Conservation (phyloP, 2,329 filamentous ascomycete genomes). For the Dothideomycetes sp. region DNA sequence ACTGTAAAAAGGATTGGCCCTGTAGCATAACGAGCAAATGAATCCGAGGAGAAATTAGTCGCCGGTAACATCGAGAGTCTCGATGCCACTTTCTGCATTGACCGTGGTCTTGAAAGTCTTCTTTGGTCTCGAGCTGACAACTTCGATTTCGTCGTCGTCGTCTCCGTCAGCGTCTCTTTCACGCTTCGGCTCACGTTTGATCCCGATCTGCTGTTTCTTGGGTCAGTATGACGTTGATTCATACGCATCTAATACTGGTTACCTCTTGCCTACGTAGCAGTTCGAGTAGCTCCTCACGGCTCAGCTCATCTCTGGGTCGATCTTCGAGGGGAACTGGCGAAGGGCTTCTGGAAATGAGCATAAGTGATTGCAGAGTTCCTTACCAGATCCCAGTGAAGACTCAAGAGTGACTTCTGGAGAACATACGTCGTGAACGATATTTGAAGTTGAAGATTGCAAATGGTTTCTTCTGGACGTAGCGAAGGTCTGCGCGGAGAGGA, state of each 20-base stretch:
- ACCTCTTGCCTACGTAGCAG: constrained; percentile 13
- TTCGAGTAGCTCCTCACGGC: constrained; percentile 15
- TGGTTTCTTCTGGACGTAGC: constrained; percentile 22
- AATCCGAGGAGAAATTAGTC: background rate
- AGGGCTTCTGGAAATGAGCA: constrained; percentile 19
- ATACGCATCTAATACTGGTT: background rate
- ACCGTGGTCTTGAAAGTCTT: background rate
- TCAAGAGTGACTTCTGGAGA: constrained; percentile 15
- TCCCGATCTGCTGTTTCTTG: background rate
- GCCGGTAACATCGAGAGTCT: constrained; percentile 4
- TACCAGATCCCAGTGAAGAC: constrained; percentile 11
- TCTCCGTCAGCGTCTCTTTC: background rate
- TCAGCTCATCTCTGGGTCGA: constrained; percentile 14
- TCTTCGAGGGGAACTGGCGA: constrained; percentile 17
- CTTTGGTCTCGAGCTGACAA: background rate
- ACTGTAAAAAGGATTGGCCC: background rate
- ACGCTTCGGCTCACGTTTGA: constrained; percentile 10
- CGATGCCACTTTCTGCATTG: background rate
- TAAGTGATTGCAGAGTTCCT: constrained; percentile 15
- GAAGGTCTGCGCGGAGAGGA: background rate
- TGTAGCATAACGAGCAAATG: background rate
- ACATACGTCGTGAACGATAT: constrained; percentile 19
- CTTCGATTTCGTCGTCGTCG: background rate
- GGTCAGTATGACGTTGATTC: background rate
- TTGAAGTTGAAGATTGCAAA: constrained; percentile 19